Conservation (phyloP, 2,329 filamentous ascomycete species). For the Ceratocystis harringtonii region DNA sequence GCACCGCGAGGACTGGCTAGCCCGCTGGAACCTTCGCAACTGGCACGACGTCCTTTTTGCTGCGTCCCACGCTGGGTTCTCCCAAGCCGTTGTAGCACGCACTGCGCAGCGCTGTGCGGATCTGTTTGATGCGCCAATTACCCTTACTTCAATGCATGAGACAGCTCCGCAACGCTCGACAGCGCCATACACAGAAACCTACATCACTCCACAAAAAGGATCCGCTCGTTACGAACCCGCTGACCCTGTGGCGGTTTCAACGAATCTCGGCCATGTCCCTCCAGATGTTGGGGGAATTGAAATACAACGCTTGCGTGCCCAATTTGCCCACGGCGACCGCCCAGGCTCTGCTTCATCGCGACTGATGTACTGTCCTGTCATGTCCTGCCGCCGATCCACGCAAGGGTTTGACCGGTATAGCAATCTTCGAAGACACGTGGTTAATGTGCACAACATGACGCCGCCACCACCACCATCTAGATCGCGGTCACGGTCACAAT, state of each 20-base stretch:
- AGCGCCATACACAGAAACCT: background rate
- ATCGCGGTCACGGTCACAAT: constrained; percentile 21
- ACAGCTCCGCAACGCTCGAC: background rate
- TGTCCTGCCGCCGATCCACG: constrained; percentile 26
- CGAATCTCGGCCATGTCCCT: constrained; percentile 21
- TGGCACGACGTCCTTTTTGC: constrained; percentile 77
- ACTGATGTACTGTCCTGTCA: constrained; percentile 26
- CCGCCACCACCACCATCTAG: constrained; percentile 6
- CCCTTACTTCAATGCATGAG: constrained; percentile 40
- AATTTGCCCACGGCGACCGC: background rate
- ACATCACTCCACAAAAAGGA: constrained; percentile 1
- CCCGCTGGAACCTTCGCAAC: constrained; percentile 42
- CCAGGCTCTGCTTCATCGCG: constrained; percentile 17
- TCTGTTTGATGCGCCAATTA: constrained; percentile 60
- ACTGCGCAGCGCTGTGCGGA: constrained; percentile 58
- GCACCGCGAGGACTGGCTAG: constrained; percentile 21
- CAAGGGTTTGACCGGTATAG: constrained; percentile 26
- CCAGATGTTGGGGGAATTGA: background rate
- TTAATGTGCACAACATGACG: constrained; percentile 25
- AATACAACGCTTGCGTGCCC: constrained; percentile 1
- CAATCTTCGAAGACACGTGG: constrained; percentile 28
- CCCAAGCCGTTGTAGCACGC: constrained; percentile 47
- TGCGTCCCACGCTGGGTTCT: constrained; percentile 60
- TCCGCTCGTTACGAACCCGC: background rate
- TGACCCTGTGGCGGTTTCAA: constrained; percentile 21